A percentile compares a stretch with the other conserved stretches of the same genome.
Conservation (phyloP, 305 asterid species). For the Fraxinus greggii region DNA sequence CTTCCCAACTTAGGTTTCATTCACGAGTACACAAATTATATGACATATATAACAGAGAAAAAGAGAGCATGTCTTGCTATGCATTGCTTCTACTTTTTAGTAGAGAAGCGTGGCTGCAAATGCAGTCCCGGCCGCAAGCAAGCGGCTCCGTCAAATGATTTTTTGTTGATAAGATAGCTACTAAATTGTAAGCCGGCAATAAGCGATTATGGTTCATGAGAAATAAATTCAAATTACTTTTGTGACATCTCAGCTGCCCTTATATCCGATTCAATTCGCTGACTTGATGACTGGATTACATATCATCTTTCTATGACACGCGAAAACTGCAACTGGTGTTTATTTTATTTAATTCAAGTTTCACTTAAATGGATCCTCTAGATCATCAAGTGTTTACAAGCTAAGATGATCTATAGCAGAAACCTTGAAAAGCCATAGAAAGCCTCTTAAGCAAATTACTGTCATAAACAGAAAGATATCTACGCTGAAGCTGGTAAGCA, state of each 20-base stretch:
- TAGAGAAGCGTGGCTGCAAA: constrained; percentile 56
- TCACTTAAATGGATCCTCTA: not conserved
- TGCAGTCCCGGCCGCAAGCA: constrained; percentile 32
- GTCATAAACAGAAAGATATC: not conserved
- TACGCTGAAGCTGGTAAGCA: not conserved
- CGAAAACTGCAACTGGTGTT: not conserved
- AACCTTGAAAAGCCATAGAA: not conserved
- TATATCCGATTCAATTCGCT: not conserved
- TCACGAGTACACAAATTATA: constrained; percentile 27
- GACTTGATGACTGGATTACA: not conserved
- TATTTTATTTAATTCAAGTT: not conserved
- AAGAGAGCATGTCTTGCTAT: constrained; percentile 30
- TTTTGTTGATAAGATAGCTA: not conserved
- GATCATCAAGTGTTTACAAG: not conserved
- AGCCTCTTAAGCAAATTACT: not conserved
- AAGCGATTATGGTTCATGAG: not conserved
- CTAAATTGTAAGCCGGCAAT: too few species aligned
- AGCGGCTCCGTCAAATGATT: not conserved
- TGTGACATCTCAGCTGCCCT: not conserved
- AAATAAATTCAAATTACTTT: not conserved
- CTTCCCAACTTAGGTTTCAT: constrained; percentile 5
- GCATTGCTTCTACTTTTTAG: constrained; percentile 57
- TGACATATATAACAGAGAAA: not conserved
- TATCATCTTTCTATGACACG: not conserved
- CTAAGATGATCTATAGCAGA: not conserved